Evolutionary conservation across 164 flowering plant species (phyloP), one percentile per base, ranked within the genome.

Genomic region (Vitis amurensis): DNA sequence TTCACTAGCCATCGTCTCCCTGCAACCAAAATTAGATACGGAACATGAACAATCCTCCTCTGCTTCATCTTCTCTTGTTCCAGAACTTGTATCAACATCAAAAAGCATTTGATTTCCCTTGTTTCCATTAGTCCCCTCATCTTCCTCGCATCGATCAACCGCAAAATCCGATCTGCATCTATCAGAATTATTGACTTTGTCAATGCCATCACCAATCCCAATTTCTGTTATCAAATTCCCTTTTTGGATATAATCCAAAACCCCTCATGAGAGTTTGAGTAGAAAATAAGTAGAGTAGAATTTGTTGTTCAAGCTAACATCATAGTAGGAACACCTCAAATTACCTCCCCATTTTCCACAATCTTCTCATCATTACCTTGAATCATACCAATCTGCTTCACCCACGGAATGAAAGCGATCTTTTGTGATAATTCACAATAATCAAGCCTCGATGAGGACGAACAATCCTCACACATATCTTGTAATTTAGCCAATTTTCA

Each of bases 391-490:
- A 77, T 70, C 52, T 79, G 75, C 55, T 74, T 82, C 69, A 83
- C 77, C 83, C 86, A 79, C 9, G 82, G 78, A 71, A 81, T 76
- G 29, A 81, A 75, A 48, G 79, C 73, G 14, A 84, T 73, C 56
- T 66, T 76, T 30, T 64, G 66, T 6, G 77, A 61, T 5, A 30
- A 56, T 13, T 79, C 78, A 11, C 29, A 29, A 23, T 64, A 74
- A 31, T 72, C 67, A 2, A 74, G 72, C 48, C 69, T 61, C 29
- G 66, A 60, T 3, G 89, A 85, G 74, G 93, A 78, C 63, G 80
- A 88, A 88, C 97, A 94, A 77, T 88, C 93, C 80, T 84, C 92
- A 55, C 98, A 92, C 90, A 91, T 73, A 64, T 78, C 80, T 23
- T 72, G 69, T 9, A 84, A 81, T 73, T 83, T 89, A 1, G 78